Evolutionary conservation across 176 grass and related monocot species (phyloP), one percentile per base, ranked within the genome.

Genomic region (Pontederia paniculata): DNA sequence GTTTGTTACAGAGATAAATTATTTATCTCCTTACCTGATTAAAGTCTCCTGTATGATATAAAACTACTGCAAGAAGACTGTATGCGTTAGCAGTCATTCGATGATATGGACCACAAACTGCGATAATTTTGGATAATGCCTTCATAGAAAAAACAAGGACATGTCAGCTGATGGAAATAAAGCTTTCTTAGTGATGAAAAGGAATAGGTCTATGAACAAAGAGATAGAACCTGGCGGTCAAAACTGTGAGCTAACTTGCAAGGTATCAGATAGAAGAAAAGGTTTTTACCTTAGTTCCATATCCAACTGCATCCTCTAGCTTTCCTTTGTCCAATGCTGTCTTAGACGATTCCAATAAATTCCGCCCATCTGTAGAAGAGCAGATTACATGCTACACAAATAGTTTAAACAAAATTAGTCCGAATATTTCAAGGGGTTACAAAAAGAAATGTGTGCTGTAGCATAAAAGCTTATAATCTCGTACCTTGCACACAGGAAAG

Each of bases 1-100:
- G 49, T 52, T 64, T 15, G 18, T 63, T 37, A 5, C 28, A 37
- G 3, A 37, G 25, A 48, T 74, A 53, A 55, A n/a, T n/a, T n/a
- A n/a, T n/a, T n/a, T n/a, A n/a, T n/a, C n/a, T n/a, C 21, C 57
- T 1, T 82, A 98, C 94, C 83, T 98, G 83, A 72, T 93, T 84
- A 72, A 98, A 98, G 84, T 98, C 87, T 56, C 94, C 94, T 70
- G 94, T 98, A 76, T 98, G 94, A 58, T 98, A 98, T 73, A 93
- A 80, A 73, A 98, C 94, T 47, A 98, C 94, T 73, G 94, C 80
- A 74, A 98, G 83, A 63, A 98, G 94, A 65, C 94, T 98, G 63
- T 98, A 98, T 4, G 94, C 83, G 75, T 88, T 93, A 69, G 94
- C 87, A 58, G 87, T 91, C 76, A 98, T 80, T 49, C 83, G 77